Evolutionary conservation across 305 asterid genomes (phyloP).

Genomic region (Withania somnifera): DNA sequence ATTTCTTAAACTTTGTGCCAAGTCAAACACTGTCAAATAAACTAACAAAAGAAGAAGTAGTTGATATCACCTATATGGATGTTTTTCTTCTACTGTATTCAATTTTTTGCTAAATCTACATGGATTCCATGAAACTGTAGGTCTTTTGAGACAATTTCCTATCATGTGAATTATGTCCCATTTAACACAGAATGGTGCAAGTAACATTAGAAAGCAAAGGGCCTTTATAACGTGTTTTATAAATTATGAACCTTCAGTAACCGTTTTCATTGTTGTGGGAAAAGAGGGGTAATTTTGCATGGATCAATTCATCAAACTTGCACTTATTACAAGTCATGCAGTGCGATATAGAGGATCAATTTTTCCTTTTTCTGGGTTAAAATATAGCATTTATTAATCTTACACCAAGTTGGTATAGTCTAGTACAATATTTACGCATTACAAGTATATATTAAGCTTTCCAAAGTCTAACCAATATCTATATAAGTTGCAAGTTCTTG

Average conservation of each 20-base stretch:
- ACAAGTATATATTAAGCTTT: not conserved
- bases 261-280: not conserved
- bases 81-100: not conserved
- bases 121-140: not conserved
- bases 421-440: not conserved
- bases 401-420: not conserved
- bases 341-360: not conserved
- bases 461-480: not conserved
- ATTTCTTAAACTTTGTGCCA: not conserved
- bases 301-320: not conserved
- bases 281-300: not conserved
- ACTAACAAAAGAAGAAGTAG: not conserved
- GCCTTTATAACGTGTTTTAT: not conserved
- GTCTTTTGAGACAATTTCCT: not conserved
- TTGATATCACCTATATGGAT: not conserved
- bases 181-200: not conserved
- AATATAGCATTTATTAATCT: not conserved
- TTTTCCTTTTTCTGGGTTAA: not conserved
- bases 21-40: not conserved
- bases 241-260: not conserved
- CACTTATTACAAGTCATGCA: not conserved
- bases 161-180: not conserved
- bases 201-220: not conserved
- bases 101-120: not conserved
- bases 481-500: not conserved